These are phyloP conservation scores for Fagus sylvatica DNA, from an alignment of 306 rosid species.

Conservation along the genomic window DNA sequence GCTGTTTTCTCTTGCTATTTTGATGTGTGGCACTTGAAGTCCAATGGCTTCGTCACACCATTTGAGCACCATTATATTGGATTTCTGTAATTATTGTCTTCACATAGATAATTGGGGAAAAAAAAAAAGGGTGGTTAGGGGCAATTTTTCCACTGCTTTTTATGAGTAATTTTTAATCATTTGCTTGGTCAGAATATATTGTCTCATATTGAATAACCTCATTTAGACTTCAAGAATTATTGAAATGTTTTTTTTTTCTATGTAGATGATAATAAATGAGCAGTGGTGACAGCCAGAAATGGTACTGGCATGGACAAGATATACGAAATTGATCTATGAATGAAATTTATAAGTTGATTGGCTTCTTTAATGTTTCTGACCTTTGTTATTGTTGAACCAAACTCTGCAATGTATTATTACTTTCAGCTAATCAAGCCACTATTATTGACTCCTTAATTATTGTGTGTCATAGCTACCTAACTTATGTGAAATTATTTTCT, in stretches of 20 bases:
- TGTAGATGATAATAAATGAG: background rate
- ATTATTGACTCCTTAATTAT: background rate
- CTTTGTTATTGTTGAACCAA: background rate
- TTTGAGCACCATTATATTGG: no score
- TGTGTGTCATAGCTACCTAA: background rate
- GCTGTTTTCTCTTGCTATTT: no score
- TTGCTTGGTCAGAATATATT: background rate
- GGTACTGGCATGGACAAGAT: background rate
- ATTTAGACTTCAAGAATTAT: background rate
- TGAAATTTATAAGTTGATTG: background rate
- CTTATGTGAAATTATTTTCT: background rate
- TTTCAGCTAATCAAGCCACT: background rate
- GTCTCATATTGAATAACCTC: background rate
- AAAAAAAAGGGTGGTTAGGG: background rate
- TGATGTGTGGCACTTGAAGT: no score
- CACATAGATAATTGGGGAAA: no score
- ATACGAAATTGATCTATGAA: background rate
- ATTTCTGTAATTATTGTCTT: no score
- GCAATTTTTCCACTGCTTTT: background rate
- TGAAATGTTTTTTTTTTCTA: background rate
- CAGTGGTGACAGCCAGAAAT: background rate
- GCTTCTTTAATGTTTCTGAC: background rate
- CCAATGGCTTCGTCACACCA: no score
- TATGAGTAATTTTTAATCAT: background rate
- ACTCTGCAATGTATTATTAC: background rate